Base-by-base conservation (phyloP, 352 stramenopile genomes). In the Phytophthora megakarya region DNA sequence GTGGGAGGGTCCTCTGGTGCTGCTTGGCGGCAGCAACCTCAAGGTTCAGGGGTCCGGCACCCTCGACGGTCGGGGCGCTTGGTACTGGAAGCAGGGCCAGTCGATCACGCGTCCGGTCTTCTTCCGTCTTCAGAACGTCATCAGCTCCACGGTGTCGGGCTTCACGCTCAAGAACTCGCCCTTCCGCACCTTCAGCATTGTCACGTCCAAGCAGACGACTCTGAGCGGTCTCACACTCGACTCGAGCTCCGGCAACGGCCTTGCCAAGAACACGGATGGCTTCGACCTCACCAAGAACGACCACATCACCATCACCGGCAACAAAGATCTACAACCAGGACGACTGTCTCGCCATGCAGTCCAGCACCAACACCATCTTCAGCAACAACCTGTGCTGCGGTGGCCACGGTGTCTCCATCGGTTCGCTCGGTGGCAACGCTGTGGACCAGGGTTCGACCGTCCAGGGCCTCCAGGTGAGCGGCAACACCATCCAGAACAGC, bases 111-210 rank as follows among this genome's bases (percentile, higher is more conserved):
- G 43, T 2, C 54, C 54, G 1, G 54, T 63, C 23, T 63, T 63
- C 54, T 63, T 63, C 32, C 46, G 46, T 18, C 43, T 63, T 1
- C 22, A 55, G 18, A 25, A 48, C n/a, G 54, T 49, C 23, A 7
- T 46, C 32, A 19, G 33, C 23, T 78, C 70, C 10, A 65, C 43
- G 8, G 23, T 78, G 1, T 67, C 61, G 10, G 63, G 54, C 0
- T 78, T 73, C 32, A 75, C 57, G 2, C n/a, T 78, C 47, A 70
- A 71, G 61, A 72, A 78, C 57, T 46, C 40, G 5, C 60, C 60
- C 15, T 66, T 54, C 48, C 58, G 58, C 12, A 66, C 58, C 0
- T 66, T 66, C 66, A 75, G 65, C 30, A 61, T 78, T 30, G 37
- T 66, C 19, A 61, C 28, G n/a, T 65, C 38, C 19, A 56, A 48